These are phyloP conservation scores for Cyphellophora attinorum DNA, from an alignment of 2,329 filamentous ascomycete species.

Conservation along the genomic window DNA sequence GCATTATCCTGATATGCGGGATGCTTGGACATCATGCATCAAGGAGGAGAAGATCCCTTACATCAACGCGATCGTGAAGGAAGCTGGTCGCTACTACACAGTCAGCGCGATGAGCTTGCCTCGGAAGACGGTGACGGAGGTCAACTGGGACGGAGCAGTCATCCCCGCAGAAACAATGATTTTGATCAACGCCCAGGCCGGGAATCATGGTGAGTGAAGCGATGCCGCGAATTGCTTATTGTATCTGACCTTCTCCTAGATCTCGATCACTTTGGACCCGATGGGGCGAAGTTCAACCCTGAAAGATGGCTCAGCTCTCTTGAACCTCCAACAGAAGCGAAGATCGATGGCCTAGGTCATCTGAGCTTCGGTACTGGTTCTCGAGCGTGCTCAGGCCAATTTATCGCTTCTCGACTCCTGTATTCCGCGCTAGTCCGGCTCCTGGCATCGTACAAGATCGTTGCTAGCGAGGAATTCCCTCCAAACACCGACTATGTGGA, in stretches of 20 bases:
- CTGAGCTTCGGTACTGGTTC: constrained; percentile 50
- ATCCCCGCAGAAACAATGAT: constrained; percentile 67
- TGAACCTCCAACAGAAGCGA: background rate
- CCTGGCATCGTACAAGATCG: constrained; percentile 44
- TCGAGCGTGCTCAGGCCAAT: constrained; percentile 48
- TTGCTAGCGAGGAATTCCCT: constrained; percentile 35
- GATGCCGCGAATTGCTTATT: too few species aligned
- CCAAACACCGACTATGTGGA: constrained; percentile 55
- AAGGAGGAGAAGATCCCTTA: constrained; percentile 63
- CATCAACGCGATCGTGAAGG: constrained; percentile 63
- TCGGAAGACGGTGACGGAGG: constrained; percentile 55
- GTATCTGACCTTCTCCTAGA: too few species aligned
- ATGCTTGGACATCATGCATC: constrained; percentile 59
- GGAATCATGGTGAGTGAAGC: too few species aligned
- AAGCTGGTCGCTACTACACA: constrained; percentile 63
- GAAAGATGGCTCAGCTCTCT: constrained; percentile 49
- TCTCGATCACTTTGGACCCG: constrained; percentile 46
- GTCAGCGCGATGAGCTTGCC: constrained; percentile 66
- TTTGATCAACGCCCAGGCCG: constrained; percentile 65
- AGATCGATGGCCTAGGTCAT: constrained; percentile 38
- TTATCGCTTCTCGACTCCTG: constrained; percentile 48
- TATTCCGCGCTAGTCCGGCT: constrained; percentile 46
- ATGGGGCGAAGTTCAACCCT: constrained; percentile 50
- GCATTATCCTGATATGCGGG: constrained; percentile 46
- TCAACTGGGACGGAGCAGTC: constrained; percentile 53